phyloP scores from a whole-genome alignment of 2,329 filamentous ascomycete genomes.

The Cucurbitaria berberidis region DNA sequence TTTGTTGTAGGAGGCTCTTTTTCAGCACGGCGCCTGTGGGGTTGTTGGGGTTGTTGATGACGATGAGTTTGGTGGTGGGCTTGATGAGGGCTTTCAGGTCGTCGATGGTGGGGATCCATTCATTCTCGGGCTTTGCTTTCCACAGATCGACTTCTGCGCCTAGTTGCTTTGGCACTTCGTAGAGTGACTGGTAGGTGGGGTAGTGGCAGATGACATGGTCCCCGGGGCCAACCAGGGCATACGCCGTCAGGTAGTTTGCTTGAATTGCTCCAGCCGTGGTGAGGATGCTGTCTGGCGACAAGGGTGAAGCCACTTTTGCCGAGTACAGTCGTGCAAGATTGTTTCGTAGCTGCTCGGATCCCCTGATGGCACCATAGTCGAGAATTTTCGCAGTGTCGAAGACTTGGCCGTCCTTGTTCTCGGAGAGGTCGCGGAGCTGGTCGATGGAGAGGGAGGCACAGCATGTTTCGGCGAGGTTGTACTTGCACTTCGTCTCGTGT shows the following conservation, averaged over 20 bases:
- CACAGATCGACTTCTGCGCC: conserved; percentile 80
- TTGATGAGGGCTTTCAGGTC: conserved; percentile 70
- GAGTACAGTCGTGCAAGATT: conserved; percentile 72
- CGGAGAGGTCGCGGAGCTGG: conserved; percentile 66
- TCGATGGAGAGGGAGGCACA: conserved; percentile 75
- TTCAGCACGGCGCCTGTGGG: conserved; percentile 77
- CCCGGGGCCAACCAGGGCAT: conserved; percentile 71
- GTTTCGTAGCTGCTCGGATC: conserved; percentile 66
- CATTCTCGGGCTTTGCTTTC: conserved; percentile 69
- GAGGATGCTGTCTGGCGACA: conserved; percentile 69
- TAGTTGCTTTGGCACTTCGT: conserved; percentile 73
- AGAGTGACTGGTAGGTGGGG: conserved; percentile 83
- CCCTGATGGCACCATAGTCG: conserved; percentile 76
- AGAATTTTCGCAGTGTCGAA: conserved; percentile 64
- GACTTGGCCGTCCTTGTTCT: conserved; percentile 59
- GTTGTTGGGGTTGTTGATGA: conserved; percentile 81
- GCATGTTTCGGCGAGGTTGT: conserved; percentile 82
- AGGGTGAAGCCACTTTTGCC: conserved; percentile 55
- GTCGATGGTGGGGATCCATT: conserved; percentile 70
- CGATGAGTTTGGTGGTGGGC: conserved; percentile 73
- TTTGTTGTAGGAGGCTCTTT: conserved; percentile 62
- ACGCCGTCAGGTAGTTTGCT: conserved; percentile 83
- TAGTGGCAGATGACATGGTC: conserved; percentile 89
- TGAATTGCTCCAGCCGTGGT: conserved; percentile 81
- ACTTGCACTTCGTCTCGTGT: conserved; percentile 59